phyloP scores from a whole-genome alignment of 208 protist genomes.

The Leishmania aethiopica region DNA sequence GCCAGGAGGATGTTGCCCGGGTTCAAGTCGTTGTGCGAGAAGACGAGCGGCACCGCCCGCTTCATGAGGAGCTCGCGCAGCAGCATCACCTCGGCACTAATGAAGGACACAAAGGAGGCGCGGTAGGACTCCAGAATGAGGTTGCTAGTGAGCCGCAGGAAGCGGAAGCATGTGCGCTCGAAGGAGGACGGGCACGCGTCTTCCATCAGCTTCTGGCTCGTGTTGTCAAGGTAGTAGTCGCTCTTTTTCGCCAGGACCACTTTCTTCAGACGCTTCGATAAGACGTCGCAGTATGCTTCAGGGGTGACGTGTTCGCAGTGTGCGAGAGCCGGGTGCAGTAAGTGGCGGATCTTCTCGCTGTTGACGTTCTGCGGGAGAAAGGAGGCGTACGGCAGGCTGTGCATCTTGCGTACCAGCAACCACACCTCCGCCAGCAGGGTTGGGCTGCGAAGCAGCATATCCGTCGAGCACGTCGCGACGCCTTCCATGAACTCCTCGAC shows the following conservation, averaged over 20 bases:
- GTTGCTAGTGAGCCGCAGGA: conserved; percentile 65
- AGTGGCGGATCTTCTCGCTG: conserved; percentile 29
- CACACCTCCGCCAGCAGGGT: conserved; percentile 68
- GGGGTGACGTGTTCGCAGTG: conserved; percentile 18
- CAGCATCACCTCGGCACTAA: conserved; percentile 54
- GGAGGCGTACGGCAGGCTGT: conserved; percentile 45
- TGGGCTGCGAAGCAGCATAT: conserved; percentile 68
- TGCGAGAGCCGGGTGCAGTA: conserved; percentile 13
- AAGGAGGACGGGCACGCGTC: conserved; percentile 75
- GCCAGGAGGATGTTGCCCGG: conserved; percentile 82
- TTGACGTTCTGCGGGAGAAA: conserved; percentile 75
- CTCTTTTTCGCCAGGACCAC: conserved; percentile 23
- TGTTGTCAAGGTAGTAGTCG: conserved; percentile 46
- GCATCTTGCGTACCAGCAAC: conserved; percentile 53
- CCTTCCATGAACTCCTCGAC: conserved; percentile 88
- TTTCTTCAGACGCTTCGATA: conserved; percentile 29
- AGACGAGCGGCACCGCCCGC: conserved; percentile 58
- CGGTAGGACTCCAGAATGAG: conserved; percentile 50
- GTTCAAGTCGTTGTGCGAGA: conserved; percentile 89
- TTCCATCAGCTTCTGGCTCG: conserved; percentile 68
- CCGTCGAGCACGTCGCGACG: conserved; percentile 72
- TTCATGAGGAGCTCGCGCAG: conserved; percentile 49
- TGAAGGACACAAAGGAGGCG: conserved; percentile 42
- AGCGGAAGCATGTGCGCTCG: conserved; percentile 74
- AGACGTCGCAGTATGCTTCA: conserved; percentile 42